Conservation (phyloP, 192 early-diverging fungal species). For the Coemansia sp. region DNA sequence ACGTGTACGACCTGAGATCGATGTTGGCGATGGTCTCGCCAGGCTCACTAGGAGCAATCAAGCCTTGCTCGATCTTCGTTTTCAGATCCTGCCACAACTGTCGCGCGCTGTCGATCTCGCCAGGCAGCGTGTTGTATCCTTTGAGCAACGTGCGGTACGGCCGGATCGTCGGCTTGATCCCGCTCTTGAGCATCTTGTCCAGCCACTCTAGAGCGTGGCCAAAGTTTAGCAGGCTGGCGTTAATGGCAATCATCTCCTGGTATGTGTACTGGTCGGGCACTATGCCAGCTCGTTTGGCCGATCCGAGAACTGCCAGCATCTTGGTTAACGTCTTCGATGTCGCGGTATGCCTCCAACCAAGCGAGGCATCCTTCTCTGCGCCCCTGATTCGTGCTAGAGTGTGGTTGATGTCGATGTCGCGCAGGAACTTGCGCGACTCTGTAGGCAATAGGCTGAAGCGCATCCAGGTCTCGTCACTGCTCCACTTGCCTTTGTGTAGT, state of each 20-base stretch:
- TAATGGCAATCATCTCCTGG: constrained; percentile 48
- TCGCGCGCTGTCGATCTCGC: constrained; percentile 40
- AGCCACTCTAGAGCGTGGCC: constrained; percentile 29
- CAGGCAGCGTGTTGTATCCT: constrained; percentile 25
- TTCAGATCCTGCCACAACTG: constrained; percentile 41
- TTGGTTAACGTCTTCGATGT: constrained; percentile 22
- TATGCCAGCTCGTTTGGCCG: constrained; percentile 8
- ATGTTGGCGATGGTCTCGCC: constrained; percentile 4
- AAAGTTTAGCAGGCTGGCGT: constrained; percentile 37
- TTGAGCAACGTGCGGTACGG: constrained; percentile 50
- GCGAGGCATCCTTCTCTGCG: not conserved
- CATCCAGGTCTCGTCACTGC: constrained; percentile 32
- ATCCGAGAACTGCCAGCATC: constrained; percentile 30
- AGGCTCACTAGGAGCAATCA: constrained; percentile 14
- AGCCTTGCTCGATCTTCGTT: constrained; percentile 4
- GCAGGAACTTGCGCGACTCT: constrained; percentile 14
- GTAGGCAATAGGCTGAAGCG: constrained; percentile 22
- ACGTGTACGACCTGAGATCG: constrained; percentile 41
- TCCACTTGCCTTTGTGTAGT: constrained; percentile 32
- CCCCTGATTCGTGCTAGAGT: constrained; percentile 33
- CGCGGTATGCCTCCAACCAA: not conserved
- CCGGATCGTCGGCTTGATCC: constrained; percentile 31
- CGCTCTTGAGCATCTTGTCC: constrained; percentile 24
- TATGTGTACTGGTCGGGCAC: constrained; percentile 39
- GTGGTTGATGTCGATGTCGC: constrained; percentile 40